These are phyloP conservation scores for Phyllosticta ampelicida DNA, from an alignment of 2,329 filamentous ascomycete genomes.

Conservation along the genomic window DNA sequence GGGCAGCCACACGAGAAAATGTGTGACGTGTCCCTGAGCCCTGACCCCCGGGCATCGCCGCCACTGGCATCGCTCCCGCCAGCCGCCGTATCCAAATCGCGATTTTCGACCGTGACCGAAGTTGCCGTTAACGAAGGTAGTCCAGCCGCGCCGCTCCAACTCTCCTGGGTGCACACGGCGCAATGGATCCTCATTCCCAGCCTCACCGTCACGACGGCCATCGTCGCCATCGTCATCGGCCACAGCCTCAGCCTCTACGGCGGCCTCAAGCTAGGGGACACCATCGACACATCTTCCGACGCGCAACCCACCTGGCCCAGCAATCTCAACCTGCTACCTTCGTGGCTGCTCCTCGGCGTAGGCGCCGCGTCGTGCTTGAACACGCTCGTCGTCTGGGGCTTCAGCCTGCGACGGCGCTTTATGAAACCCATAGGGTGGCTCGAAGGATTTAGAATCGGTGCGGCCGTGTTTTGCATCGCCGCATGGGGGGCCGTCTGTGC, in stretches of 20 bases:
- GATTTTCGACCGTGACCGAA: neutral
- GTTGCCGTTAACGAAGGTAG: neutral
- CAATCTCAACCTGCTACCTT: neutral
- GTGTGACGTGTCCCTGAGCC: neutral
- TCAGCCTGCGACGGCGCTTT: constrained; percentile 11
- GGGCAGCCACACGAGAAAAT: neutral
- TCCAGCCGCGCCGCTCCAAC: neutral
- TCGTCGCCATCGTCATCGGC: constrained; percentile 4
- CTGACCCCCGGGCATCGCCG: no score
- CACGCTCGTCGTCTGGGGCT: neutral
- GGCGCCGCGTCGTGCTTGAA: constrained; percentile 1
- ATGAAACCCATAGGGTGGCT: constrained; percentile 12
- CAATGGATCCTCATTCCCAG: constrained; percentile 3
- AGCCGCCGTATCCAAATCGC: neutral
- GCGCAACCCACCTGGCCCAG: constrained; percentile 5
- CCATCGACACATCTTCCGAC: neutral
- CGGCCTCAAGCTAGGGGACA: constrained; percentile 1
- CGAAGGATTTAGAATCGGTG: constrained; percentile 9
- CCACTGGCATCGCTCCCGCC: neutral
- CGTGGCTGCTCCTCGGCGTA: constrained; percentile 6
- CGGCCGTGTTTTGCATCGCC: constrained; percentile 14
- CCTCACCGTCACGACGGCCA: neutral
- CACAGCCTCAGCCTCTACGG: constrained; percentile 8
- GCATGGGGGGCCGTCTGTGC: constrained; percentile 15
- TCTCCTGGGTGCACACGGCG: neutral